Base-by-base conservation (phyloP, 2,329 filamentous ascomycete genomes). In the Dothideomycetes sp. region DNA sequence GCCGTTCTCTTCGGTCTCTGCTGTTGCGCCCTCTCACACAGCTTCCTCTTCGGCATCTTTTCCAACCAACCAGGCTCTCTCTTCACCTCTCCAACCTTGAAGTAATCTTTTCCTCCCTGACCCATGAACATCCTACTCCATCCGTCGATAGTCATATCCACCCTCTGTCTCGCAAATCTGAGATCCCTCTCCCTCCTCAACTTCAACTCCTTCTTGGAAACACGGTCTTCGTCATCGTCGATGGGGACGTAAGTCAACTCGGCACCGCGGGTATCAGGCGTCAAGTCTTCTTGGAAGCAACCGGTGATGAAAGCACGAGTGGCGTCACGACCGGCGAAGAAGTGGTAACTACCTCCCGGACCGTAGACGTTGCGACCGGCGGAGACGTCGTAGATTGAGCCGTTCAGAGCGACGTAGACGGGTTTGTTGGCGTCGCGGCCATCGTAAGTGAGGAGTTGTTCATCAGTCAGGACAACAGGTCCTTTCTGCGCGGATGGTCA, bases 361-460 rank as follows among this genome's bases (percentile, higher is more conserved):
- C 51, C 75, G 70, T 71, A 71, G 44, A 58, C 49, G 20, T 50
- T 48, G 8, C 59, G 60, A 40, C 78, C 79, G 20, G 71, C 64
- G n/a, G 76, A 75, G 28, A 93, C 85, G 62, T 93, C 85, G 71
- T 82, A 91, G 64, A 93, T 84, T 44, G 78, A 84, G 55, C 83
- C 81, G 67, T 91, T 89, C 54, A 98, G 78, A 47, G 87, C 86
- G 42, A 98, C 74, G 67, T 94, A 94, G 59, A 96, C 77, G 5
- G 91, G 91, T 45, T 82, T 78, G 6, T 64, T 60, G 8, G 78
- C 68, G 62, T 94, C 79, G 44, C 67, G 73, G 64, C 91, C 93
- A 64, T 94, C 80, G 70, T 83, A 93, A 36, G 67, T 60, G 32
- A 73, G 61, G 34, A 98, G 79, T 60, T 95, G 71, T 15, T 70